Conservation (phyloP, 75 land plant species). For the Ceratopteris richardii region DNA sequence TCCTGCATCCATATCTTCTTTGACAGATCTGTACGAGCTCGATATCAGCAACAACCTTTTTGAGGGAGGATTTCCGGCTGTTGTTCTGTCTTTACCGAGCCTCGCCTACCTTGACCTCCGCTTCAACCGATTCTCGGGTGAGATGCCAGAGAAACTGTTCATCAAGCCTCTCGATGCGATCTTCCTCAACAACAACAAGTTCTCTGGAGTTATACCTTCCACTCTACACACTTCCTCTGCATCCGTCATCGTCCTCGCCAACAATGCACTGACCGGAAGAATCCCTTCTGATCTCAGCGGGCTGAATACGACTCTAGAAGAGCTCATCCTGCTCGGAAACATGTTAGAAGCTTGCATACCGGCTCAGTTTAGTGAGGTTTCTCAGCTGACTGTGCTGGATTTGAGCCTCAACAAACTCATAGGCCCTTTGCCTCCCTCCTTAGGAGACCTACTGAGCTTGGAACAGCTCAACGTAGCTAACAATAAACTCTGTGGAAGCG, state of each 20-base stretch:
- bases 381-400: conserved; percentile 25
- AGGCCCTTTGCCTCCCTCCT: conserved; percentile 21
- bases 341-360: conserved; percentile 20
- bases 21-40: conserved; percentile 34
- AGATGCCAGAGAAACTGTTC: conserved; percentile 31
- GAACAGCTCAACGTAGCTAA: conserved; percentile 13
- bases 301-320: conserved; percentile 26
- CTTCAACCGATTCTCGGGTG: conserved; percentile 35
- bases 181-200: conserved; percentile 48
- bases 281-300: conserved; percentile 28
- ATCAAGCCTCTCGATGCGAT: conserved; percentile 39
- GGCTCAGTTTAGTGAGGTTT: conserved; percentile 19
- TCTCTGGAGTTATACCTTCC: conserved; percentile 23
- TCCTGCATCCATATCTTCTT: conserved; percentile 13
- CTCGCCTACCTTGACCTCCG: conserved; percentile 31
- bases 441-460: conserved; percentile 11
- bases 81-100: conserved; percentile 20
- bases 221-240: conserved; percentile 34
- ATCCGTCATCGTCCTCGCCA: conserved; percentile 50
- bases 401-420: conserved; percentile 30
- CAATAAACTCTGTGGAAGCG: conserved; percentile 20
- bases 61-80: conserved; percentile 25
- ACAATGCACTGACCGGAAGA: conserved; percentile 29
- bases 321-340: conserved; percentile 40
- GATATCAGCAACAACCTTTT: conserved; percentile 45